Base-by-base conservation (phyloP, 768 basidiomycete species). In the Polyporus arcularius region DNA sequence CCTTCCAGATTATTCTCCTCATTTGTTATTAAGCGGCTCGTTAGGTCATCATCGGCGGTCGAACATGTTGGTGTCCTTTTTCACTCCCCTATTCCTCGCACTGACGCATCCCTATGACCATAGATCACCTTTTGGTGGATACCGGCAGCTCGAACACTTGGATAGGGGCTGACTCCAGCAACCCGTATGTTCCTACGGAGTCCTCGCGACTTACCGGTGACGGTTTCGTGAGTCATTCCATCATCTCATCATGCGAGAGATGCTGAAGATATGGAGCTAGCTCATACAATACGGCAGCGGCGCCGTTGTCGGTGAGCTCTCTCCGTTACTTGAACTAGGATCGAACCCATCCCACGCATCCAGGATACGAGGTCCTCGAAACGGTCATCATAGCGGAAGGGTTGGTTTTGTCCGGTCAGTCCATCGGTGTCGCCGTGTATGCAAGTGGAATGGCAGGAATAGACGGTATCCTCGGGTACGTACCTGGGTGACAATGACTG, bases 401-500 rank as follows among this genome's bases (percentile, higher is more conserved):
- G 1, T 75, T 81, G 21, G 74, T 77, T 10, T 77, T 82, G 51
- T 57, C 69, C 32, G 73, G 77, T 26, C 81, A 82, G 58, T 77
- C 74, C 2, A 79, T 81, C 30, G 80, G 80, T 31, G 76, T 79
- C 15, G 77, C 79, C 26, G 70, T 70, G 5, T 59, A 60, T 9
- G 61, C 76, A 1, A 58, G 67, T 53, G 81, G 81, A 26, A 26
- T 26, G 21, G 21, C 21, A 26, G 21, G 21, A 26, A 26, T 80
- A 2, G 83, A 85, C 58, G 84, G 84, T 7, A 81, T 83, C 56
- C 66, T 85, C 21, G 82, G 82, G 67, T 68, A 48, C 45, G 55
- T 53, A 4, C 38, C 12, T 8, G 21, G 21, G 21, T 10, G n/a
- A 18, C 32, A 14, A 7, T 43, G 35, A 39, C 10, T 12, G 43